Evolutionary conservation across 2,329 filamentous ascomycete species (phyloP).

Genomic region (Pezicula rhizophila): DNA sequence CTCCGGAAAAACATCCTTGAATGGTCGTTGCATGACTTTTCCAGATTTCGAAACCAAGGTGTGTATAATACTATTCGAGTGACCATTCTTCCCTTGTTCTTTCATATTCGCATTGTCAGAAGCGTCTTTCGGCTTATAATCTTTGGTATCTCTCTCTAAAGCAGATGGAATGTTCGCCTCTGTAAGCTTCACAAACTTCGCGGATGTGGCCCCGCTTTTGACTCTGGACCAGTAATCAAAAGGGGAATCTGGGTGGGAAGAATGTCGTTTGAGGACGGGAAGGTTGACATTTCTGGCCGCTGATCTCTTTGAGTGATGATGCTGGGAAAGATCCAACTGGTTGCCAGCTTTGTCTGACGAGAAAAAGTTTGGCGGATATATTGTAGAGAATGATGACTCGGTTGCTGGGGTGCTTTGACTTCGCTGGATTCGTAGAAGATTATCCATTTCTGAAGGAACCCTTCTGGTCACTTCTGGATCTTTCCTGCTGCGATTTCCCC

Average conservation of each 20-base stretch:
- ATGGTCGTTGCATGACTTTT: slow-evolving; percentile 38
- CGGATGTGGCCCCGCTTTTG: slow-evolving; percentile 26
- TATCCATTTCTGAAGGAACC: background rate
- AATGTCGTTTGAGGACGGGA: slow-evolving; percentile 15
- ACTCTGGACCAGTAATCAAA: slow-evolving; percentile 33
- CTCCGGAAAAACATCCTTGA: slow-evolving; percentile 28
- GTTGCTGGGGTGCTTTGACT: background rate
- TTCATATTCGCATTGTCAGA: too few species aligned
- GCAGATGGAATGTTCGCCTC: background rate
- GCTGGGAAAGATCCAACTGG: slow-evolving; percentile 3
- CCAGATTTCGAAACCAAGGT: slow-evolving; percentile 36
- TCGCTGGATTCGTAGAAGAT: background rate
- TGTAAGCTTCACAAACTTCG: background rate
- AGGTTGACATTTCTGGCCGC: slow-evolving; percentile 19
- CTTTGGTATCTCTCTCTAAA: background rate
- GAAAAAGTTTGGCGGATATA: background rate
- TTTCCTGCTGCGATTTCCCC: background rate
- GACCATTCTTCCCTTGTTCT: background rate
- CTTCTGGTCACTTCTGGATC: background rate
- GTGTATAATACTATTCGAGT: background rate
- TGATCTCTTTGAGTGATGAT: background rate
- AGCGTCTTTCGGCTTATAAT: too few species aligned
- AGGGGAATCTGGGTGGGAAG: slow-evolving; percentile 19
- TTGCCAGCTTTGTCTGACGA: background rate
- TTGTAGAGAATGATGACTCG: background rate